A percentile compares a stretch with the other conserved stretches of the same genome.
Conservation (phyloP, 176 grass and related monocot species). For the Saccharum officinarum region DNA sequence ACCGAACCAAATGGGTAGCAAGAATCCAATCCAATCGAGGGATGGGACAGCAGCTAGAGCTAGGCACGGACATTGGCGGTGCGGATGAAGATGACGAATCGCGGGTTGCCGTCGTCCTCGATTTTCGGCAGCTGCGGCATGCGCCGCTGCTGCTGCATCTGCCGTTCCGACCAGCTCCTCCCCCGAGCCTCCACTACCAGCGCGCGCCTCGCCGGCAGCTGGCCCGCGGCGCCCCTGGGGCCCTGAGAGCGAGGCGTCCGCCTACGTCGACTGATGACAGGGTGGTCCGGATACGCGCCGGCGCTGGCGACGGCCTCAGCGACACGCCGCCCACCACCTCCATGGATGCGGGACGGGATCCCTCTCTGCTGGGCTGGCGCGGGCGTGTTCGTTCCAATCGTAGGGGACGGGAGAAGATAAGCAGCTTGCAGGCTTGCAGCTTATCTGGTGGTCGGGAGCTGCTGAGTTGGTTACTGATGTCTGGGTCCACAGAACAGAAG, state of each 20-base stretch:
- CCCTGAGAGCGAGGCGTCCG: conserved; percentile 7
- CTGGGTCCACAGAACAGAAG: background rate
- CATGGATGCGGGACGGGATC: conserved; percentile 36
- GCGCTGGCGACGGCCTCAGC: conserved; percentile 34
- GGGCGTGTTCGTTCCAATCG: background rate
- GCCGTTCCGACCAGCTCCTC: conserved; percentile 56
- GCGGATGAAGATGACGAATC: conserved; percentile 94
- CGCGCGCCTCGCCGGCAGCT: conserved; percentile 37
- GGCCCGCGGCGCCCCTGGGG: conserved; percentile 17
- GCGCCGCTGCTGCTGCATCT: conserved; percentile 56
- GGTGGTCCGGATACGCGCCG: conserved; percentile 6
- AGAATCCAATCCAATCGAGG: background rate
- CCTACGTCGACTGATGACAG: conserved; percentile 5
- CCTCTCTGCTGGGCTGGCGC: background rate
- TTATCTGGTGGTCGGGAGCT: conserved; percentile 23
- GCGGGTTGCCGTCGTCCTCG: conserved; percentile 82
- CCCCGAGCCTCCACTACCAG: conserved; percentile 69
- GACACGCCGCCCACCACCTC: conserved; percentile 58
- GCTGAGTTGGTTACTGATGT: background rate
- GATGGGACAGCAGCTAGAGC: background rate
- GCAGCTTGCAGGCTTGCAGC: background rate
- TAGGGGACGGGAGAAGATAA: conserved; percentile 36
- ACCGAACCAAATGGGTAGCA: background rate
- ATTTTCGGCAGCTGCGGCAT: conserved; percentile 69
- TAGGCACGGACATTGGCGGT: conserved; percentile 60